Evolutionary conservation across 2,329 filamentous ascomycete species (phyloP).

Genomic region (Alternaria triticimaculans): DNA sequence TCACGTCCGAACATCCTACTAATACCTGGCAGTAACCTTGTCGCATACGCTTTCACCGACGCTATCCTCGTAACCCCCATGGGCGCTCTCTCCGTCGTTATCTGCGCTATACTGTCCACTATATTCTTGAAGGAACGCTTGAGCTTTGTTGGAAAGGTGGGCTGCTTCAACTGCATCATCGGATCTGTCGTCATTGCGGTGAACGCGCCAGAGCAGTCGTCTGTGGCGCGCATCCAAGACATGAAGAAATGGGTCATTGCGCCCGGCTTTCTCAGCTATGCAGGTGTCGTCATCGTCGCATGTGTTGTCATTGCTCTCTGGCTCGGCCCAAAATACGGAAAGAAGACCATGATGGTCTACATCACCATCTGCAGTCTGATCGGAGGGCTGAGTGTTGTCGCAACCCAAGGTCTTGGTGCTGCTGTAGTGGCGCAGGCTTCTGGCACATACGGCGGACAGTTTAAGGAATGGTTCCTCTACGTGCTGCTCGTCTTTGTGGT

Average conservation of each 20-base stretch:
- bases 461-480: slow-evolving; percentile 97
- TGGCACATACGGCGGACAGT: slow-evolving; percentile 75
- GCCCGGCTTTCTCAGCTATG: slow-evolving; percentile 84
- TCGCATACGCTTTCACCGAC: slow-evolving; percentile 95
- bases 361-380: slow-evolving; percentile 95
- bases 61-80: slow-evolving; percentile 93
- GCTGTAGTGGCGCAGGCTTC: slow-evolving; percentile 87
- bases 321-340: slow-evolving; percentile 86
- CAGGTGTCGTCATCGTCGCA: slow-evolving; percentile 80
- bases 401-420: slow-evolving; percentile 89
- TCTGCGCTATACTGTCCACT: slow-evolving; percentile 87
- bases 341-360: slow-evolving; percentile 97
- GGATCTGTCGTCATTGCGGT: slow-evolving; percentile 93
- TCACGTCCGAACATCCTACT: slow-evolving; percentile 47
- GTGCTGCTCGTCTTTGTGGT: slow-evolving; percentile 90
- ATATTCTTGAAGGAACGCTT: slow-evolving; percentile 96
- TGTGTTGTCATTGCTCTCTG: slow-evolving; percentile 76
- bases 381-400: slow-evolving; percentile 91
- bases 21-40: slow-evolving; percentile 71
- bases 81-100: slow-evolving; percentile 88
- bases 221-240: slow-evolving; percentile 85
- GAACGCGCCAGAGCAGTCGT: slow-evolving; percentile 86
- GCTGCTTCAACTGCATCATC: slow-evolving; percentile 93
- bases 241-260: slow-evolving; percentile 88
- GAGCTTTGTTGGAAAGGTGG: slow-evolving; percentile 94